Conservation (phyloP, 2,329 filamentous ascomycete species). For the Aspergillus felis region DNA sequence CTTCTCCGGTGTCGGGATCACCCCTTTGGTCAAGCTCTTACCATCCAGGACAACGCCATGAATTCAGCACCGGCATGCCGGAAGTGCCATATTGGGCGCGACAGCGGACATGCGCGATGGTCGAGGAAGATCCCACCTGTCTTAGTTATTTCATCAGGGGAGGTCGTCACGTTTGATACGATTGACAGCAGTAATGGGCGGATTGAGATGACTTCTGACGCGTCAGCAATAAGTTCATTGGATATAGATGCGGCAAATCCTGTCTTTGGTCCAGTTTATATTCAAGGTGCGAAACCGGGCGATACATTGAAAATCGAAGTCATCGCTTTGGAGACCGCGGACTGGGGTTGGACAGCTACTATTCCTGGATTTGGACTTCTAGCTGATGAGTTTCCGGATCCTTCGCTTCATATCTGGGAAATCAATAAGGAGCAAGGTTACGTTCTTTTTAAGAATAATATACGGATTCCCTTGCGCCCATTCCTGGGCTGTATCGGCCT, state of each 20-base stretch:
- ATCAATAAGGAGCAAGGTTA: slow-evolving; percentile 38
- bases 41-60: neutral
- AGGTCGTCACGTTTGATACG: slow-evolving; percentile 47
- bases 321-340: slow-evolving; percentile 42
- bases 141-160: slow-evolving; percentile 47
- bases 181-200: slow-evolving; percentile 51
- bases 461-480: slow-evolving; percentile 48
- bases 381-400: slow-evolving; percentile 45
- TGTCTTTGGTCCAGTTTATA: slow-evolving; percentile 49
- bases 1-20: neutral
- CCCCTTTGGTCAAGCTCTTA: neutral
- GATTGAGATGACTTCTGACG: slow-evolving; percentile 42
- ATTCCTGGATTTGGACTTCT: slow-evolving; percentile 51
- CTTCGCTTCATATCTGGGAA: slow-evolving; percentile 49
- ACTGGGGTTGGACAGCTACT: slow-evolving; percentile 53
- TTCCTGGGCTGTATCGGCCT: slow-evolving; percentile 54
- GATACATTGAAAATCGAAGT: slow-evolving; percentile 52
- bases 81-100: slow-evolving; percentile 31
- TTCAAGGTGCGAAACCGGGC: slow-evolving; percentile 49
- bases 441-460: slow-evolving; percentile 46
- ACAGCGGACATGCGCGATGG: slow-evolving; percentile 47
- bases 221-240: slow-evolving; percentile 40
- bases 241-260: slow-evolving; percentile 45
- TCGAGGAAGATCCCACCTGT: slow-evolving; percentile 44
- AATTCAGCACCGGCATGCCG: slow-evolving; percentile 19